These are phyloP conservation scores for Flueggea neowawraea DNA, from an alignment of 441 rosid genomes.

Conservation along the genomic window DNA sequence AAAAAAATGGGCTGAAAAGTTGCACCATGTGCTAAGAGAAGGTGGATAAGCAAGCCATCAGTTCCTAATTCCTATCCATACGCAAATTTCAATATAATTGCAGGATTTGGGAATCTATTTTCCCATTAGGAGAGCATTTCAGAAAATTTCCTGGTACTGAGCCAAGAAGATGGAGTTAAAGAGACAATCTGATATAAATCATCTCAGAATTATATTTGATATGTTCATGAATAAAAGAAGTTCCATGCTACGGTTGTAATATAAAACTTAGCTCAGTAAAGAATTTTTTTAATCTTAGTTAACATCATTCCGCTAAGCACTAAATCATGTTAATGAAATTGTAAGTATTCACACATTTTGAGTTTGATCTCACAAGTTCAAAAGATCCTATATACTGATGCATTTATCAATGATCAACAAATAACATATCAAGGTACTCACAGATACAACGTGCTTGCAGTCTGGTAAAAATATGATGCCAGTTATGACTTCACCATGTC, in stretches of 20 bases:
- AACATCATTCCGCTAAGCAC: no score
- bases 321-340: no score
- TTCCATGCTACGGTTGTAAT: no score
- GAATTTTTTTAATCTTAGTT: background rate
- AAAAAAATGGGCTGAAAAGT: background rate
- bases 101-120: no score
- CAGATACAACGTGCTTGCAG: slow-evolving; percentile 83
- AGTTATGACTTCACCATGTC: slow-evolving; percentile 79
- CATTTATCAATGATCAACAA: slow-evolving; percentile 10
- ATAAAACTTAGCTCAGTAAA: background rate
- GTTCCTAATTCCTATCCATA: background rate
- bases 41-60: background rate
- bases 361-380: no score
- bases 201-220: no score
- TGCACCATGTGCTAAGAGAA: background rate
- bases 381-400: slow-evolving; percentile 6
- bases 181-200: no score
- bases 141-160: no score
- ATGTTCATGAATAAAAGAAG: no score
- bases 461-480: slow-evolving; percentile 87
- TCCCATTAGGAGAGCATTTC: no score
- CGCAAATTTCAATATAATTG: background rate
- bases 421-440: slow-evolving; percentile 39
- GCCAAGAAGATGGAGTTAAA: no score
- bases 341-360: no score